Base-by-base conservation (phyloP, 2,329 filamentous ascomycete genomes). In the Westerdykella ornata region DNA sequence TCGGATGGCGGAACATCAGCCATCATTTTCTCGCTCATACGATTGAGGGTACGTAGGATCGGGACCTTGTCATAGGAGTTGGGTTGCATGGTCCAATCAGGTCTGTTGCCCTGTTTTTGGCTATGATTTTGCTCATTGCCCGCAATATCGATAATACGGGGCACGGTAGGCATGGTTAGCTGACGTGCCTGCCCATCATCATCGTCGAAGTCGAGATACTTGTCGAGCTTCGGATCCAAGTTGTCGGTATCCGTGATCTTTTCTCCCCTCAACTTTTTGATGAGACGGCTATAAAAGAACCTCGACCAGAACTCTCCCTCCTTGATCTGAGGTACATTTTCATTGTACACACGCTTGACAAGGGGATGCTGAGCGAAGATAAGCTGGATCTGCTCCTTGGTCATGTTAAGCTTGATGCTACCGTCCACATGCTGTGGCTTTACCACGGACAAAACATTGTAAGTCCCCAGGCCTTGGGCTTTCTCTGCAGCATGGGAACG, bases 111-210 rank as follows among this genome's bases (percentile, higher is more conserved):
- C 55, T 77, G 82, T 57, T 83, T 79, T 39, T 89, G 86, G 53
- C 88, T 94, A 64, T 94, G 82, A 57, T 98, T 90, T 63, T 92
- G 86, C 67, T 97, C 92, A 59, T 98, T 98, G 20, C 84, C 92
- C 60, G 90, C 87, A 18, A 98, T 68, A 62, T 98, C 85, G 53
- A 98, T 89, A 49, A 94, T 89, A 54, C 89, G 82, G 1, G 92
- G 89, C 15, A 98, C 80, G 42, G 83, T 77, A 26, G 81, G 71
- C 3, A 81, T 71, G 49, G 77, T 54, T 13, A 67, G 57, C 4
- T 69, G 67, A 30, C 63, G 64, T 1, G 68, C 60, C 16, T 64
- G 61, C 12, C 70, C 72, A 18, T 68, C 66, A 35, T 74, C 67
- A 51, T 88, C 84, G 47, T 87, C 84, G 29, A 77, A 76, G 44